Evolutionary conservation across 2,329 filamentous ascomycete species (phyloP).

Genomic region (Hirsutella thompsonii): DNA sequence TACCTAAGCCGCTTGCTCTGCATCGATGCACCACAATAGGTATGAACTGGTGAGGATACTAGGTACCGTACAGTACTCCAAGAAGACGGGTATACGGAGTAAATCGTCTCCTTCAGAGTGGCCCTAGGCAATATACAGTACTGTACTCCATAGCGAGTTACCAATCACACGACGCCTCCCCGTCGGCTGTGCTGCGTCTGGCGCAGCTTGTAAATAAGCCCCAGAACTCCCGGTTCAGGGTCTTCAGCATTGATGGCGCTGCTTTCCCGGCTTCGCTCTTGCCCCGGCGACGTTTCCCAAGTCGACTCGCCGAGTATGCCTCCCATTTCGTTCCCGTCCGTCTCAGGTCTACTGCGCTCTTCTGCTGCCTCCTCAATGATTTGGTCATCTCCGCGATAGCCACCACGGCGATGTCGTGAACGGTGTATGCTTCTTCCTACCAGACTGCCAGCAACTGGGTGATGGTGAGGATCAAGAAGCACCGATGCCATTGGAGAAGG

Average conservation of each 20-base stretch:
- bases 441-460: conserved; percentile 38
- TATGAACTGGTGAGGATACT: no score
- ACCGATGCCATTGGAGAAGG: conserved; percentile 60
- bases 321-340: conserved; percentile 36
- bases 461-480: conserved; percentile 63
- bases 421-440: conserved; percentile 33
- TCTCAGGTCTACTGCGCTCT: conserved; percentile 34
- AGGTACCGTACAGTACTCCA: no score
- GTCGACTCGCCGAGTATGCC: conserved; percentile 43
- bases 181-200: conserved; percentile 40
- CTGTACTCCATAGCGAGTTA: no score
- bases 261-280: conserved; percentile 37
- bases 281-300: conserved; percentile 44
- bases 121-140: no score
- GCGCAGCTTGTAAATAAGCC: conserved; percentile 45
- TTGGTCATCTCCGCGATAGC: conserved; percentile 32
- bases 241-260: conserved; percentile 32
- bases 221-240: conserved; percentile 40
- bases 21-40: no score
- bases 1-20: no score
- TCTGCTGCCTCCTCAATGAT: conserved; percentile 45
- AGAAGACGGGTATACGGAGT: no score
- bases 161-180: conserved; percentile 20
- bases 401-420: conserved; percentile 29
- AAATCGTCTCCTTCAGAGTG: no score